These are phyloP conservation scores for Pichia occidentalis DNA, from an alignment of 805 yeast genomes.

Conservation along the genomic window DNA sequence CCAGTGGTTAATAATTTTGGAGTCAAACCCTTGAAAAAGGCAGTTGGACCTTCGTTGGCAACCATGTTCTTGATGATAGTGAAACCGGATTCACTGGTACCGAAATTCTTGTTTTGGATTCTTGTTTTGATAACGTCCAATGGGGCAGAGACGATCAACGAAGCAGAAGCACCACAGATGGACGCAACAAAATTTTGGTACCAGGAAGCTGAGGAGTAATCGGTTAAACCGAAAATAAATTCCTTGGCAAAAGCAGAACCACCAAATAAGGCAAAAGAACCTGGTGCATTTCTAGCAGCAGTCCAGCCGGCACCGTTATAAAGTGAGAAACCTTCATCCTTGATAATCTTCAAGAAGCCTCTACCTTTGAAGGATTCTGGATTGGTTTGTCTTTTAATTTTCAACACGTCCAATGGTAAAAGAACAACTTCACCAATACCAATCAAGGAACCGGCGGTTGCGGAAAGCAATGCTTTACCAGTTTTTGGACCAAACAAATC, in stretches of 20 bases:
- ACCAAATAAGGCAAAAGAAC: constrained; percentile 95
- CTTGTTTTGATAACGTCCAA: constrained; percentile 97
- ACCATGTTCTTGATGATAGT: constrained; percentile 89
- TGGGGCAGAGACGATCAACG: constrained; percentile 95
- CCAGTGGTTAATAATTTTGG: constrained; percentile 97
- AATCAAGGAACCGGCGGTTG: constrained; percentile 94
- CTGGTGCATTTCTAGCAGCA: constrained; percentile 99
- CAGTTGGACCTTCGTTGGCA: constrained; percentile 79
- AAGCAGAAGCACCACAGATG: constrained; percentile 93
- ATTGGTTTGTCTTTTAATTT: constrained; percentile 98
- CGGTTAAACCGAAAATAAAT: constrained; percentile 78
- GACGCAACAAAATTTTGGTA: constrained; percentile 90
- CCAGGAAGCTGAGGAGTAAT: constrained; percentile 92
- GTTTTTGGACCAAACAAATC: constrained; percentile 81
- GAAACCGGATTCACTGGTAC: constrained; percentile 90
- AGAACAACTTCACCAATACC: constrained; percentile 97
- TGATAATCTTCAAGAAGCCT: constrained; percentile 79
- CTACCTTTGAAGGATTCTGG: constrained; percentile 99
- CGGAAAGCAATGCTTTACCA: constrained; percentile 95
- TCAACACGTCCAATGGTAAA: constrained; percentile 91
- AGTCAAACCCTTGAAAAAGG: constrained; percentile 94
- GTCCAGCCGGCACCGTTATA: constrained; percentile 99
- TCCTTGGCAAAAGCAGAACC: constrained; percentile 99
- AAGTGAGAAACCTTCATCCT: constrained; percentile 88
- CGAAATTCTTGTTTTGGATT: constrained; percentile 94